Evolutionary conservation across 306 rosid species (phyloP).

Genomic region (Vigna angularis): DNA sequence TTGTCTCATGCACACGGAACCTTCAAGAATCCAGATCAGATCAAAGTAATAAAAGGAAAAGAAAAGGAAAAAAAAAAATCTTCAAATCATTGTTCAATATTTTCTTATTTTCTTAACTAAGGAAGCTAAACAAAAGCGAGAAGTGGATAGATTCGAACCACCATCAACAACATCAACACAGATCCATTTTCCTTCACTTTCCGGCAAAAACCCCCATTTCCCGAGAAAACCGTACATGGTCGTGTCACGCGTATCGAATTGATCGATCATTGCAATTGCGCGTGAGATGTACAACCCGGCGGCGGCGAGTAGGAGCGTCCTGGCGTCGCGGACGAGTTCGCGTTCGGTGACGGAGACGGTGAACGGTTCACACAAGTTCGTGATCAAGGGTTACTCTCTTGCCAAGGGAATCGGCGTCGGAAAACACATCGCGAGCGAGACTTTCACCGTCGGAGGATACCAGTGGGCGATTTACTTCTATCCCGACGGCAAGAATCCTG

Average conservation of each 20-base stretch:
- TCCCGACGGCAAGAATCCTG: conserved; percentile 96
- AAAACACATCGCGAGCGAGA: conserved; percentile 92
- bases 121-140: background rate
- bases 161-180: background rate
- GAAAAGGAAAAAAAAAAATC: background rate
- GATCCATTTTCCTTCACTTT: conserved; percentile 11
- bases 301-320: conserved; percentile 33
- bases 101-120: too few relatives aligned
- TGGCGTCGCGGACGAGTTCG: conserved; percentile 77
- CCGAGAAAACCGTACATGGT: background rate
- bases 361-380: conserved; percentile 95
- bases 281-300: conserved; percentile 22
- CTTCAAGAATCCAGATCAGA: background rate
- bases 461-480: conserved; percentile 98
- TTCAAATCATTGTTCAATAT: background rate
- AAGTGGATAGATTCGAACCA: conserved; percentile 7
- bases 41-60: background rate
- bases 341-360: conserved; percentile 93
- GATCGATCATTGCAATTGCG: background rate
- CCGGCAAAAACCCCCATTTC: background rate
- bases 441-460: conserved; percentile 88
- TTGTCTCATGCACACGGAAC: background rate
- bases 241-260: background rate
- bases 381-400: conserved; percentile 83
- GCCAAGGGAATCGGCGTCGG: conserved; percentile 98